phyloP scores from a whole-genome alignment of 148 eudicot species.

The Camellia granthamiana region DNA sequence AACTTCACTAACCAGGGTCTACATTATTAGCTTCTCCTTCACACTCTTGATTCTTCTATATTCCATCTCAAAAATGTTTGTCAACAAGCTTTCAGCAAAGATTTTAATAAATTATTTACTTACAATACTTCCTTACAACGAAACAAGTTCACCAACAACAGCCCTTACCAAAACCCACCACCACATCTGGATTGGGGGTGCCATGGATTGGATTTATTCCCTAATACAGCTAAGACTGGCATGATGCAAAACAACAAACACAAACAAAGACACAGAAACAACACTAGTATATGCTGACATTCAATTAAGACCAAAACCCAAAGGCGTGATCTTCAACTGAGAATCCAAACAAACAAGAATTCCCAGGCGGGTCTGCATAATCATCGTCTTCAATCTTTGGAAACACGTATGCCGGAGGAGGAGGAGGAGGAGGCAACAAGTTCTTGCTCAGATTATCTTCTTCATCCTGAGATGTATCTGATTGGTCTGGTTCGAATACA shows the following conservation, averaged over 20 bases:
- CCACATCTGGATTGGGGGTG: conserved; percentile 10
- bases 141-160: not conserved
- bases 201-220: conserved; percentile 24
- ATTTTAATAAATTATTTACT: too few relatives aligned
- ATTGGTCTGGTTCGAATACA: conserved; percentile 51
- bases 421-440: conserved; percentile 32
- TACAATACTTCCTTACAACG: not conserved
- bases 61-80: too few relatives aligned
- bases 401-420: conserved; percentile 30
- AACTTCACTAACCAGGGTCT: too few relatives aligned
- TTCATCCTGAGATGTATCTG: conserved; percentile 54
- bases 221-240: not conserved
- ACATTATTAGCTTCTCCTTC: too few relatives aligned
- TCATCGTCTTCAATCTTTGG: conserved; percentile 38
- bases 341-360: conserved; percentile 42
- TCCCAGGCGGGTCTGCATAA: conserved; percentile 28
- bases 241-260: not conserved
- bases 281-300: not conserved
- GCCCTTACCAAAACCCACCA: conserved; percentile 20
- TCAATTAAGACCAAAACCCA: conserved; percentile 58
- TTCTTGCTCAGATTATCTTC: conserved; percentile 49
- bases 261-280: not conserved
- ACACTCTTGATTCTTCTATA: too few relatives aligned
- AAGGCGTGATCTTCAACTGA: conserved; percentile 53
- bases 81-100: not conserved